Percentiles rank a stretch among this genome's conserved stretches.
Evolutionary conservation across 2,329 filamentous ascomycete genomes (phyloP).

Genomic region (Claviceps sp.): DNA sequence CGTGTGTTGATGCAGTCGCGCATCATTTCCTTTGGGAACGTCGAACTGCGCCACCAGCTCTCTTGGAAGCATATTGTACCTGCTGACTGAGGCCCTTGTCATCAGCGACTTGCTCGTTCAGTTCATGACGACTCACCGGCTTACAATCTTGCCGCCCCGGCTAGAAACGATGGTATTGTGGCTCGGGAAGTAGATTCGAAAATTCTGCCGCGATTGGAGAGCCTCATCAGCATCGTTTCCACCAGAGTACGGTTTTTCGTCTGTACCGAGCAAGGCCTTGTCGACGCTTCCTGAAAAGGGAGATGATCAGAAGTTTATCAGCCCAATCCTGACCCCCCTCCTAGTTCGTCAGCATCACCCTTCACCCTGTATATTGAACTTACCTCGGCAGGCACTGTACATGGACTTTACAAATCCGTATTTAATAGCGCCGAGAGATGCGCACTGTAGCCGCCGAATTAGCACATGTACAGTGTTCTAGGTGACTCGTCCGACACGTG

Average conservation of each 20-base stretch:
- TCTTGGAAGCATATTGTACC: slow-evolving; percentile 73
- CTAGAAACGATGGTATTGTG: slow-evolving; percentile 52
- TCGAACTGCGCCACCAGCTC: slow-evolving; percentile 55
- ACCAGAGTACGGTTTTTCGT: not conserved
- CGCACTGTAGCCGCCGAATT: slow-evolving; percentile 35
- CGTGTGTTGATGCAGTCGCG: slow-evolving; percentile 64
- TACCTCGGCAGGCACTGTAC: slow-evolving; percentile 43
- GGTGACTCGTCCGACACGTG: not conserved
- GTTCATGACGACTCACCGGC: not conserved
- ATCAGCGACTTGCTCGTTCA: not conserved
- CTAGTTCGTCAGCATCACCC: slow-evolving; percentile 4
- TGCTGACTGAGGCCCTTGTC: slow-evolving; percentile 37
- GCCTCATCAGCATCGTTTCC: not conserved
- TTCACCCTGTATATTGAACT: slow-evolving; percentile 4
- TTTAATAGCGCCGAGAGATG: slow-evolving; percentile 69
- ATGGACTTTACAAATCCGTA: slow-evolving; percentile 47
- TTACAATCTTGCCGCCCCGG: slow-evolving; percentile 38
- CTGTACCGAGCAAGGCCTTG: not conserved
- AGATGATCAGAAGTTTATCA: not conserved
- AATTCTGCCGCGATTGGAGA: slow-evolving; percentile 24
- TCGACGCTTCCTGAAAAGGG: not conserved
- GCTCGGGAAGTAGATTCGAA: slow-evolving; percentile 74
- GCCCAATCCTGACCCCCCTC: slow-evolving; percentile 1
- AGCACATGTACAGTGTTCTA: not conserved
- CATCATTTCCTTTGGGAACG: slow-evolving; percentile 60